Base-by-base conservation (phyloP, 2,329 filamentous ascomycete species). In the Aspergillus alliaceus region DNA sequence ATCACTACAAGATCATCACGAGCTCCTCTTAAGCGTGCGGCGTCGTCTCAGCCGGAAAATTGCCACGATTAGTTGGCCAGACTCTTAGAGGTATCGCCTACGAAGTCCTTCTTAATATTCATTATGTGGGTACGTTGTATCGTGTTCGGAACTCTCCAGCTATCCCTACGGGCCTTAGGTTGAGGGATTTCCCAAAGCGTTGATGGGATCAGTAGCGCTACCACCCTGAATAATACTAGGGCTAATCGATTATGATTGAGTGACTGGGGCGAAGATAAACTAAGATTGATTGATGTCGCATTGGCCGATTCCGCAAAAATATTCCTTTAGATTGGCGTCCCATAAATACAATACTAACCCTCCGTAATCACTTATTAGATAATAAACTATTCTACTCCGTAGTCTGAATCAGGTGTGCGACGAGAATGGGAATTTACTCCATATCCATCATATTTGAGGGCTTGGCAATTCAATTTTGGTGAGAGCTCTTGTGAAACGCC, bases 401-500 rank as follows among this genome's bases (percentile, higher is more conserved):
- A n/a, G 39, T 24, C 46, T 50, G 29, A 37, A 39, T 54, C 44
- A 49, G 29, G 39, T 18, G 9, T 32, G 20, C 29, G 25, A 46
- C 50, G 15, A 34, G 53, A 40, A 22, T 6, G 49, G 55, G 34
- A 57, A 53, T 57, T 52, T 48, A 27, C 49, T 50, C 50, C 50
- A 34, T 52, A 57, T 57, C 34, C 55, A 57, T 57, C 55, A 53
- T 35, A 57, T 44, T 40, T 12, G 29, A 40, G 50, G 37, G n/a
- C 50, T 52, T 52, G 50, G 50, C 50, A 51, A 51, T 31, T 34
- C n/a, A n/a, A n/a, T n/a, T n/a, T 37, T 47, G 37, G 37, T 25
- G 39, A 12, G 37, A 40, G 37, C 37, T 40, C 42, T 31, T 32
- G 22, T 48, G 32, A 54, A 31, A 54, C 34, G 24, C 25, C 34